phyloP scores from a whole-genome alignment of 192 early-diverging fungal genomes.

The Backusella luteola region DNA sequence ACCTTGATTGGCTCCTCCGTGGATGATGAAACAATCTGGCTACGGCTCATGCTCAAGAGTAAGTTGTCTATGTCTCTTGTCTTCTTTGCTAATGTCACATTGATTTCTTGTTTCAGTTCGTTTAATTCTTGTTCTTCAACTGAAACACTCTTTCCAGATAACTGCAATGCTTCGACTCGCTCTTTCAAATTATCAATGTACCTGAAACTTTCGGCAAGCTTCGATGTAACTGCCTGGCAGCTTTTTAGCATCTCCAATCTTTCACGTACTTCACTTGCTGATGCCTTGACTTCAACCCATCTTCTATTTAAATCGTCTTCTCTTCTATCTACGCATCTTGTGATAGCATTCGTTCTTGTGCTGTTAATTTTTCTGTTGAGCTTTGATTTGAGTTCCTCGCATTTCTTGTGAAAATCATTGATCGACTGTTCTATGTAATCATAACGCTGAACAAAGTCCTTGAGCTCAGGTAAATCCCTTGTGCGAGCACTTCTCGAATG shows the following conservation, averaged over 20 bases:
- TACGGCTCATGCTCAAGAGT: neutral
- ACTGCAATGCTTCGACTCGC: constrained; percentile 23
- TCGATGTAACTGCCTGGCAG: constrained; percentile 16
- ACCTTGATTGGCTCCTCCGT: constrained; percentile 19
- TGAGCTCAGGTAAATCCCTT: constrained; percentile 13
- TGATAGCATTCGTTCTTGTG: constrained; percentile 11
- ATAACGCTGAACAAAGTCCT: constrained; percentile 12
- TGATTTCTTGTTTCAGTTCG: constrained; percentile 22
- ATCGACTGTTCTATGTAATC: constrained; percentile 6
- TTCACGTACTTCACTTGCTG: constrained; percentile 14
- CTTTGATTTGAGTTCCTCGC: constrained; percentile 15
- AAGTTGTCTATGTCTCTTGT: neutral
- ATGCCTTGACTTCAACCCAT: constrained; percentile 16
- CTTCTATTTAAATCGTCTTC: constrained; percentile 6
- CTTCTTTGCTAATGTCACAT: constrained; percentile 18
- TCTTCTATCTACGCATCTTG: constrained; percentile 12
- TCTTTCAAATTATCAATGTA: constrained; percentile 28
- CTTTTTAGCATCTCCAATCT: constrained; percentile 14
- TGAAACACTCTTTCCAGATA: constrained; percentile 26
- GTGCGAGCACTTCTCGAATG: neutral
- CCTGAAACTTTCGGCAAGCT: constrained; percentile 19
- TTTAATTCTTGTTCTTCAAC: constrained; percentile 32
- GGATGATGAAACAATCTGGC: neutral
- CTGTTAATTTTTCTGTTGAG: constrained; percentile 17
- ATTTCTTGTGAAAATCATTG: neutral